A percentile compares a stretch with the other conserved stretches of the same genome.
Conservation (phyloP, 768 basidiomycete genomes). For the Phylloporus arenicola region DNA sequence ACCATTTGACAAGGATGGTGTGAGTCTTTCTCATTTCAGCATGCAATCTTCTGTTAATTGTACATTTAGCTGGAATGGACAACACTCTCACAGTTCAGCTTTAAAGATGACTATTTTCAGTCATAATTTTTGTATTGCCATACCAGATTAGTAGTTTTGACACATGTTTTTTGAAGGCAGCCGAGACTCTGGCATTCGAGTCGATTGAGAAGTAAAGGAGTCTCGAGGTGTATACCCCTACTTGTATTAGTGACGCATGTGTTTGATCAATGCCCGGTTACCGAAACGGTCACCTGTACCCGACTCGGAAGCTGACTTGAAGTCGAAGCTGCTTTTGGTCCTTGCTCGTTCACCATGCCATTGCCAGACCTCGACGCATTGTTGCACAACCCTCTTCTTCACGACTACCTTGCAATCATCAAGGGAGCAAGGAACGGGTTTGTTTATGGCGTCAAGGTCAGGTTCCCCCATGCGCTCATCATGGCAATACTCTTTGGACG, state of each 20-base stretch:
- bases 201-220: not conserved
- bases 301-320: not conserved
- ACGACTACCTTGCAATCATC: slow-evolving; percentile 87
- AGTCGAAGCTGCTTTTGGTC: not conserved
- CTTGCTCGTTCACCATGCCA: slow-evolving; percentile 14
- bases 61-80: slow-evolving; percentile 53
- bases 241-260: slow-evolving; percentile 14
- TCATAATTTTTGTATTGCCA: not conserved
- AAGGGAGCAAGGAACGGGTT: slow-evolving; percentile 92
- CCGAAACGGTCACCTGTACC: not conserved
- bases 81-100: slow-evolving; percentile 42
- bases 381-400: slow-evolving; percentile 62
- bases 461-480: slow-evolving; percentile 93
- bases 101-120: slow-evolving; percentile 53
- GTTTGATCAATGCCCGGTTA: slow-evolving; percentile 12
- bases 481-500: slow-evolving; percentile 94
- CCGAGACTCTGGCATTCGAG: not conserved
- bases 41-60: not conserved
- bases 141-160: not conserved
- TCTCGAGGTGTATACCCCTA: not conserved
- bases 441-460: slow-evolving; percentile 85
- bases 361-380: slow-evolving; percentile 19
- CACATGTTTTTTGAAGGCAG: not conserved
- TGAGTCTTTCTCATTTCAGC: slow-evolving; percentile 27
- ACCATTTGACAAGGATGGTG: slow-evolving; percentile 37